phyloP scores from a whole-genome alignment of 805 yeast genomes.

The Clavispora vitiphila region DNA sequence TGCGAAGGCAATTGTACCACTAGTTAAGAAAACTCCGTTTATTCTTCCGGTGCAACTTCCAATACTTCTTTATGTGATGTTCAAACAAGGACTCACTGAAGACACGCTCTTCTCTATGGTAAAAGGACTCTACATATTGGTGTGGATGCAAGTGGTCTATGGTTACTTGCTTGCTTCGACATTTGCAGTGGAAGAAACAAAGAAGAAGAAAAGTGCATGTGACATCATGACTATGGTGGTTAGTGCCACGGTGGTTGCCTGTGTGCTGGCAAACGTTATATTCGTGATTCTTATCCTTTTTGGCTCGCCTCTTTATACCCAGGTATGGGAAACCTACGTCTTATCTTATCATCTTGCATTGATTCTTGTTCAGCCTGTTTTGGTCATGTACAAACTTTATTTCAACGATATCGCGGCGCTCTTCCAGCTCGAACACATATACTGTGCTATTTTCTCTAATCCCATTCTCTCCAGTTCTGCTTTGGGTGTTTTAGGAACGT shows the following conservation, averaged over 20 bases:
- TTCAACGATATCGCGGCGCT: constrained; percentile 28
- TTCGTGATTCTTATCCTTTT: constrained; percentile 48
- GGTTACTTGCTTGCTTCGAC: constrained; percentile 5
- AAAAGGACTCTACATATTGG: constrained; percentile 21
- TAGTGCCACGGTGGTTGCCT: constrained; percentile 19
- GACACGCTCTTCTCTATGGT: constrained; percentile 19
- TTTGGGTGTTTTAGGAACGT: constrained; percentile 56
- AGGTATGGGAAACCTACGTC: constrained; percentile 50
- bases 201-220: constrained; percentile 1
- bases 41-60: constrained; percentile 29
- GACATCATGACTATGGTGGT: constrained; percentile 10
- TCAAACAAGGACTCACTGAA: constrained; percentile 24
- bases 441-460: constrained; percentile 26
- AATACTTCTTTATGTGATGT: constrained; percentile 24
- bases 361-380: constrained; percentile 59
- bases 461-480: constrained; percentile 24
- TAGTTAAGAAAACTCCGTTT: constrained; percentile 6
- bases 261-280: constrained; percentile 33
- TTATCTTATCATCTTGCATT: constrained; percentile 59
- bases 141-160: constrained; percentile 22
- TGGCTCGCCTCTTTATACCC: constrained; percentile 73
- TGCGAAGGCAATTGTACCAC: constrained; percentile 2
- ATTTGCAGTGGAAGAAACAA: constrained; percentile 1
- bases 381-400: constrained; percentile 50
- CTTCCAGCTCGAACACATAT: constrained; percentile 18